A percentile compares a stretch with the other conserved stretches of the same genome.
Evolutionary conservation across 805 yeast genomes (phyloP).

Genomic region (Blastobotrys muscicola): DNA sequence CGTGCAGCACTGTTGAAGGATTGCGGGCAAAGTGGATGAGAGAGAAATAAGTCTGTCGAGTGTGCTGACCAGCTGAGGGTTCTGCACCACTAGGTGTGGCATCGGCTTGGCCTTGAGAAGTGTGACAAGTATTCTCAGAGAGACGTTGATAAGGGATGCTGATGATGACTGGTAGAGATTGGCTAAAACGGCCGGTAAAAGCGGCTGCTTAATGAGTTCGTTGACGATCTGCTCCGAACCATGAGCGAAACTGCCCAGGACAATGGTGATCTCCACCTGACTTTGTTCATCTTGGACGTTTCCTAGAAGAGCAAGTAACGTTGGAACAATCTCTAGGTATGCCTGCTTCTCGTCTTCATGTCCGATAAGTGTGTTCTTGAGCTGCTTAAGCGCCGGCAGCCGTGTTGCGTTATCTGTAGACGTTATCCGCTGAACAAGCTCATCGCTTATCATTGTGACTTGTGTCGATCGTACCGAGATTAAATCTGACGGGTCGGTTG

Average conservation of each 20-base stretch:
- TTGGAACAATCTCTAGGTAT: conserved; percentile 14
- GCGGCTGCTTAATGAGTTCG: conserved; percentile 11
- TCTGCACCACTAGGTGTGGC: conserved; percentile 7
- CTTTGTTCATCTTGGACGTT: not conserved
- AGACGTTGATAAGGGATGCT: conserved; percentile 7
- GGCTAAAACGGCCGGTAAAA: conserved; percentile 8
- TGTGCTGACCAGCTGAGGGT: conserved; percentile 10
- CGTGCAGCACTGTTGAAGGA: conserved; percentile 12
- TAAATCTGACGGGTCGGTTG: too few species aligned
- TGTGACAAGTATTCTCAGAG: conserved; percentile 13
- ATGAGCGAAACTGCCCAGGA: conserved; percentile 25
- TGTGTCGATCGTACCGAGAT: too few species aligned
- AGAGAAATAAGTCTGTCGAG: conserved; percentile 8
- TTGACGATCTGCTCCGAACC: conserved; percentile 15
- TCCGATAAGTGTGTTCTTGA: conserved; percentile 27
- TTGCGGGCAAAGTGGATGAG: conserved; percentile 8
- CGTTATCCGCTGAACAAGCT: conserved; percentile 1
- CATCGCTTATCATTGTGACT: not conserved
- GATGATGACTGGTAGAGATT: conserved; percentile 3
- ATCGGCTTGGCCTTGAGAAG: conserved; percentile 11
- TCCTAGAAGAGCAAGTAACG: not conserved
- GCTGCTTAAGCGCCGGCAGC: conserved; percentile 15
- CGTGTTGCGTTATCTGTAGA: conserved; percentile 3
- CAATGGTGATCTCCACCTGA: conserved; percentile 16
- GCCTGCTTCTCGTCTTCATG: conserved; percentile 25